Percentiles rank a stretch among this genome's conserved stretches.
Conservation (phyloP, 257 asterid species). For the Nicotiana obtusifolia region DNA sequence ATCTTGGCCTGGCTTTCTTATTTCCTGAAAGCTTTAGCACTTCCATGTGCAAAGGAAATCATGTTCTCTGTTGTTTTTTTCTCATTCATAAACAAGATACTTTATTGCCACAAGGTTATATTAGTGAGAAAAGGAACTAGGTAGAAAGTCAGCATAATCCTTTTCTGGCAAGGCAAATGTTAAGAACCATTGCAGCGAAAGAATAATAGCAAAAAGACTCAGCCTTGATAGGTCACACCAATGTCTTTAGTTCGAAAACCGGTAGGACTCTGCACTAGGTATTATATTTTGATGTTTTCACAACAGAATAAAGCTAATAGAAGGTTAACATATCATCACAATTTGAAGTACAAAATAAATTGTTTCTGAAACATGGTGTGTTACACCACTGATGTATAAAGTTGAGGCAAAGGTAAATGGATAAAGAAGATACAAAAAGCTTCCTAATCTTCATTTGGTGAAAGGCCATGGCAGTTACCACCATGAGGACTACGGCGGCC, state of each 20-base stretch:
- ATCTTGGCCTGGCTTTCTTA: neutral
- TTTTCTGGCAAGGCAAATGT: neutral
- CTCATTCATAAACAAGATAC: neutral
- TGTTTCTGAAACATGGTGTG: neutral
- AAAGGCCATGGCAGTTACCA: neutral
- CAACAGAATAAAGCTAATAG: neutral
- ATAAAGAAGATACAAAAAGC: neutral
- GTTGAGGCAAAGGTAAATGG: neutral
- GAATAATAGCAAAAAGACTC: constrained; percentile 1
- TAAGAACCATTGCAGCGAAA: neutral
- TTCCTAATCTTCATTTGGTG: neutral
- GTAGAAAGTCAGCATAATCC: neutral
- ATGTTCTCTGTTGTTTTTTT: neutral
- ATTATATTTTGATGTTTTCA: neutral
- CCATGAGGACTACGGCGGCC: neutral
- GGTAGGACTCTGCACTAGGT: neutral
- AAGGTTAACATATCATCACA: neutral
- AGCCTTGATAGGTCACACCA: neutral
- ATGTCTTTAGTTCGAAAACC: neutral
- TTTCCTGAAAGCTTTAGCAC: neutral
- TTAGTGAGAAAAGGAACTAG: neutral
- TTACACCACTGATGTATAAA: neutral
- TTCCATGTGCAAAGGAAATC: neutral
- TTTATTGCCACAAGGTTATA: neutral
- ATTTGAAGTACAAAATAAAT: neutral